A percentile compares a stretch with the other conserved stretches of the same genome.
Evolutionary conservation across 345 rosid species (phyloP).

Genomic region (Pugionium cornutum): DNA sequence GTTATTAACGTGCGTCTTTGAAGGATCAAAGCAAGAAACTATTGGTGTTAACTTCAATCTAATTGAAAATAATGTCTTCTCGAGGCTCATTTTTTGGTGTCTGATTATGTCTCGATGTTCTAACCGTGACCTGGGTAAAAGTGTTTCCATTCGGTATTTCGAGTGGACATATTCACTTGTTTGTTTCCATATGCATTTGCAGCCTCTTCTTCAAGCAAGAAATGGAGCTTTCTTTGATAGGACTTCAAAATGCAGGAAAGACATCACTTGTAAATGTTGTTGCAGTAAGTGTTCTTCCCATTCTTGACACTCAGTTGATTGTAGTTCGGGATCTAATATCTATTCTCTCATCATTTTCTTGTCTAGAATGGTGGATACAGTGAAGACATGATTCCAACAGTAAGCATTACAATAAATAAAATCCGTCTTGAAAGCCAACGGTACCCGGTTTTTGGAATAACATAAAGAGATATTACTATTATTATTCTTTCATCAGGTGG

Average conservation of each 20-base stretch:
- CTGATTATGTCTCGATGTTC: not conserved
- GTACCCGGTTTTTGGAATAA: not conserved
- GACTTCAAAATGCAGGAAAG: slow-evolving; percentile 88
- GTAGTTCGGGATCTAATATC: not conserved
- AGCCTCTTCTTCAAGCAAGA: slow-evolving; percentile 87
- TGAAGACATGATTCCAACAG: slow-evolving; percentile 93
- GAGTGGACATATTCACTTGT: not conserved
- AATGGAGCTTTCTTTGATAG: slow-evolving; percentile 86
- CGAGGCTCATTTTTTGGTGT: not conserved
- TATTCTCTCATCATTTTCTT: slow-evolving; percentile 28
- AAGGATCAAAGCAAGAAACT: not conserved
- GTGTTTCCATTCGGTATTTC: not conserved
- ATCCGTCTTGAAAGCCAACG: too few relatives aligned
- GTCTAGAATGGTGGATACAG: slow-evolving; percentile 85
- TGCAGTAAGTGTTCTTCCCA: slow-evolving; percentile 58
- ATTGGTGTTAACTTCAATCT: not conserved
- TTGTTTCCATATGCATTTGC: slow-evolving; percentile 36
- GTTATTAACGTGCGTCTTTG: not conserved
- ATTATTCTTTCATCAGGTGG: slow-evolving; percentile 53
- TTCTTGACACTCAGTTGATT: slow-evolving; percentile 3
- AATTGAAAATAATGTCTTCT: not conserved
- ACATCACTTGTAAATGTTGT: slow-evolving; percentile 83
- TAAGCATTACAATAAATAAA: not conserved
- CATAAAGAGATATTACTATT: not conserved
- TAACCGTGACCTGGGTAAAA: not conserved